A percentile compares a stretch with the other conserved stretches of the same genome.
These are phyloP conservation scores for Moniliophthora roreri DNA, from an alignment of 1,284 basidiomycete genomes.

Conservation along the genomic window DNA sequence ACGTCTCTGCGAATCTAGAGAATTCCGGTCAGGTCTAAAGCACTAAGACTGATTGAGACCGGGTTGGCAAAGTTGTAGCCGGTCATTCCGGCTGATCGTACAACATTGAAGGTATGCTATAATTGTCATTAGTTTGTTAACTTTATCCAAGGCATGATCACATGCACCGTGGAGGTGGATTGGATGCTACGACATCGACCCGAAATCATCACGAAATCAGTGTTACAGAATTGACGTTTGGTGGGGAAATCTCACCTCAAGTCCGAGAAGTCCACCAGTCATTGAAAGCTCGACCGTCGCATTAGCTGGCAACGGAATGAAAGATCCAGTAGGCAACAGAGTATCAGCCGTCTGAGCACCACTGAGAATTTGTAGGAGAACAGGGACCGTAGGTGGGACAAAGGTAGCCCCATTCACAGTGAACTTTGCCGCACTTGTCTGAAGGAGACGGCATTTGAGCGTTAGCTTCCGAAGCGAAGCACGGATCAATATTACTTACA, in stretches of 20 bases:
- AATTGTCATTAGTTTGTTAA: neutral
- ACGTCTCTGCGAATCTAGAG: slow-evolving; percentile 28
- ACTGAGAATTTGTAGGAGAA: slow-evolving; percentile 28
- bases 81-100: slow-evolving; percentile 26
- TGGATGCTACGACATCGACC: no score
- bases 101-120: slow-evolving; percentile 34
- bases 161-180: slow-evolving; percentile 28
- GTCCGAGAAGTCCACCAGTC: slow-evolving; percentile 6
- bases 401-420: slow-evolving; percentile 10
- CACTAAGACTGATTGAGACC: slow-evolving; percentile 27
- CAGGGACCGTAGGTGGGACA: slow-evolving; percentile 9
- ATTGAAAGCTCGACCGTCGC: slow-evolving; percentile 29
- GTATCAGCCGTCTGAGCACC: slow-evolving; percentile 26
- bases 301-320: slow-evolving; percentile 29
- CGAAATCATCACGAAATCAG: no score
- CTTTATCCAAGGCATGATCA: neutral
- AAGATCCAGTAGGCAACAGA: slow-evolving; percentile 23
- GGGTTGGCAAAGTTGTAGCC: slow-evolving; percentile 40
- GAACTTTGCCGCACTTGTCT: slow-evolving; percentile 3
- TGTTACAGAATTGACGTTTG: no score
- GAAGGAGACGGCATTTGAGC: slow-evolving; percentile 11
- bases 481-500: slow-evolving; percentile 5
- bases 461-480: slow-evolving; percentile 27
- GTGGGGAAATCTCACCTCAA: no score
- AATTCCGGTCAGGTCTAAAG: slow-evolving; percentile 15